These are phyloP conservation scores for Eucalyptus erythrocorys DNA, from an alignment of 345 rosid genomes.

Conservation along the genomic window DNA sequence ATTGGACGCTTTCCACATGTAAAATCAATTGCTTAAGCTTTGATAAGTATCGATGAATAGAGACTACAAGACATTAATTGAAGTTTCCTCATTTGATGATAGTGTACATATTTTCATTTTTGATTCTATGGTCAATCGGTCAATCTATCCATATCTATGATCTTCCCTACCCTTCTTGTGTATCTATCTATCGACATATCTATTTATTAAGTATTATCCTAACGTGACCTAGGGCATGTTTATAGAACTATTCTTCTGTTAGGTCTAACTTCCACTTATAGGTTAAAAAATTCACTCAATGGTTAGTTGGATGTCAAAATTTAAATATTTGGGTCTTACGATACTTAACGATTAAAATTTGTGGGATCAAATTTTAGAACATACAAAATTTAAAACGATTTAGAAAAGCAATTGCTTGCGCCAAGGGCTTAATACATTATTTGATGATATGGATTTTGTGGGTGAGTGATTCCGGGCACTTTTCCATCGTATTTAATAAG, in stretches of 20 bases:
- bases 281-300: background rate
- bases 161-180: background rate
- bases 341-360: background rate
- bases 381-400: background rate
- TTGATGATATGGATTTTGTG: background rate
- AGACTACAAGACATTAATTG: background rate
- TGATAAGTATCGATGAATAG: background rate
- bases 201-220: background rate
- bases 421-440: background rate
- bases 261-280: background rate
- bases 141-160: background rate
- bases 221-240: background rate
- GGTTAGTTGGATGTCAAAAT: background rate
- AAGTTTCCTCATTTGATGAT: background rate
- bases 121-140: background rate
- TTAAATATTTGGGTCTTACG: background rate
- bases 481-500: background rate
- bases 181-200: background rate
- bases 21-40: background rate
- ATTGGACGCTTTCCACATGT: background rate
- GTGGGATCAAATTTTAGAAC: background rate
- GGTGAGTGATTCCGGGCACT: rapidly evolving
- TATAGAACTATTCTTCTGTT: background rate
- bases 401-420: background rate
- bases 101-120: background rate